Base-by-base conservation (phyloP, 192 early-diverging fungal species). In the Coemansia sp. region DNA sequence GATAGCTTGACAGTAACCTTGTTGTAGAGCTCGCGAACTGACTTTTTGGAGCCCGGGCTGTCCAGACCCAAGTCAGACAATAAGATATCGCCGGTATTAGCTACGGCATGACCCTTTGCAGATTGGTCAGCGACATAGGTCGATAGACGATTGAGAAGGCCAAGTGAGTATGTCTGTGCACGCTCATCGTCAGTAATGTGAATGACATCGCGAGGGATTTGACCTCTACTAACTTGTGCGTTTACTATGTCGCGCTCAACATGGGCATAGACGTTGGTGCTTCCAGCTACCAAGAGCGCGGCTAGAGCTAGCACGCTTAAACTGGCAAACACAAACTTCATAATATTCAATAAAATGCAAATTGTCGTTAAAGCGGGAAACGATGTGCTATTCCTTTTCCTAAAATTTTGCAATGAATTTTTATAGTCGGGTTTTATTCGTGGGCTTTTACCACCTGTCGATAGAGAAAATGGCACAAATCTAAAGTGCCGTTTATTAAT, bases 51-150 rank as follows among this genome's bases (percentile, higher is more conserved):
- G 29, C 56, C 64, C 5, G 33, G 24, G 16, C 63, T 68, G 31
- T 60, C 61, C 19, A 79, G 44, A 0, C 65, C 72, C n/a, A 79
- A 59, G 10, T 57, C 64, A 17, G 61, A 21, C 31, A 79, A 68
- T 17, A 39, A 39, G 16, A 74, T 71, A 29, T 70, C 50, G 29
- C 68, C 44, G 5, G 53, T 44, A 34, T 70, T 46, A 3, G 24
- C 6, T n/a, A 61, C 37, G 7, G 54, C 4, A 19, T 57, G 36
- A 13, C 62, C 54, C 19, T 33, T 48, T 4, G 39, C 35, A 21
- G 54, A 40, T 39, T 64, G 53, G 0, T 29, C 44, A n/a, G 66
- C 39, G 33, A 67, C 19, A 24, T 67, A 70, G 3, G 60, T 54
- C 4, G 68, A 21, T 19, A 79, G 67, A 2, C 60, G 59, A 27